Evolutionary conservation across 1,284 basidiomycete genomes (phyloP), one percentile per base, ranked within the genome.

Genomic region (Ceratobasidium sp.): DNA sequence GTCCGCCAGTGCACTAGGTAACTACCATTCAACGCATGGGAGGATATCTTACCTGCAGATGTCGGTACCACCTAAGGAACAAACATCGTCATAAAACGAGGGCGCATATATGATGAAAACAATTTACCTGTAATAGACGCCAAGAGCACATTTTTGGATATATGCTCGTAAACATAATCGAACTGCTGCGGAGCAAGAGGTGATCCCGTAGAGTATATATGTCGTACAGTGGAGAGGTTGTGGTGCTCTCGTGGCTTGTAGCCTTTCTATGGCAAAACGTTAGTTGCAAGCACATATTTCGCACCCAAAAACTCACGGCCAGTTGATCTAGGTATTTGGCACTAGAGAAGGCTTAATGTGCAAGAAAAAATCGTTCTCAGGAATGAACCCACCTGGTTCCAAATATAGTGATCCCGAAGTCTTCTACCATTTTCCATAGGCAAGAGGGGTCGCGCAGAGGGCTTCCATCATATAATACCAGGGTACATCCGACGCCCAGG

Each of bases 171-270:
- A 4, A 95, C 90, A 81, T 87, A 96, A 78, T 92, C 90, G 79
- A 92, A 96, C 41, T 93, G 83, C 36, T 86, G 83, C 2, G 90
- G 86, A 4, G 92, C 86, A 3, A 96, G 84, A 9, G 93, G 93
- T 26, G 91, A 93, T 1, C 93, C 93, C 1, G 94, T 95, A 16
- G 91, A 92, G 78, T 94, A 89, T 72, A 96, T 90, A 78, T 93
- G 90, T 64, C 85, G 84, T 36, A 93, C 81, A 8, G 85, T 85
- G n/a, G 80, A 79, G 36, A 93, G 82, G 46, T 81, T 79, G 79
- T 93, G 90, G 75, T 89, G 84, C 76, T 88, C 84, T 73, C 86
- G 84, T 72, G 92, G 87, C 76, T 85, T 85, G 82, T 92, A 89
- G 57, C 81, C 79, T 86, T 89, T 89, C 88, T 89, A 73, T 74